These are phyloP conservation scores for Cucumis variabilis DNA, from an alignment of 331 rosid genomes.

Conservation along the genomic window DNA sequence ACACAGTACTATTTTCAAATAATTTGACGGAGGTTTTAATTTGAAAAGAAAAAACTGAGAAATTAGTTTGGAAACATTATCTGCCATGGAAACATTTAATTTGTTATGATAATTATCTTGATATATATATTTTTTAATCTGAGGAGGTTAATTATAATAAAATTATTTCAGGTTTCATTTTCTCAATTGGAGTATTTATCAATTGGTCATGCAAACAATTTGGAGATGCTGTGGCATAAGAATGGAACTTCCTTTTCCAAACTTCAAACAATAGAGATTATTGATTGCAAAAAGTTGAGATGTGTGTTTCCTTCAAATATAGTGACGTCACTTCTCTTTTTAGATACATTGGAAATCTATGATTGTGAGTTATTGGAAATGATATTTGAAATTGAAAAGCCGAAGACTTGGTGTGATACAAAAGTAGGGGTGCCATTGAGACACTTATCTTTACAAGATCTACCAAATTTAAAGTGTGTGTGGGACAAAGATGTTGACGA, in stretches of 20 bases:
- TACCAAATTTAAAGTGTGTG: not conserved
- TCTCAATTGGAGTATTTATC: not conserved
- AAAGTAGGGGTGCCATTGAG: not conserved
- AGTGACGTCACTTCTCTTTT: no score
- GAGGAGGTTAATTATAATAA: not conserved
- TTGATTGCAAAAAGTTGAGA: no score
- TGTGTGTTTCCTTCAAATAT: no score
- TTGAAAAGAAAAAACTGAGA: no score
- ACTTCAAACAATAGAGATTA: not conserved
- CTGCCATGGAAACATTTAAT: no score
- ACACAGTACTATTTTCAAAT: no score
- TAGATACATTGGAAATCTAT: no score
- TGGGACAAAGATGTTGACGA: not conserved
- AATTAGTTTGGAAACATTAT: no score
- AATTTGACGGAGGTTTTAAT: no score
- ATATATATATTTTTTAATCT: not conserved
- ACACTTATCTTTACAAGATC: accelerated
- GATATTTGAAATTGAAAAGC: not conserved
- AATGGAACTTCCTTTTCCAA: not conserved
- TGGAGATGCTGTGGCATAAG: no score
- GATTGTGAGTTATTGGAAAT: not conserved
- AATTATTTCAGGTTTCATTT: not conserved
- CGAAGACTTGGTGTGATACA: not conserved
- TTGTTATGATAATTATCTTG: not conserved
- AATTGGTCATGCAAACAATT: not conserved